These are phyloP conservation scores for Dioscorea dumetorum DNA, from an alignment of 106 monocot genomes.

Conservation along the genomic window DNA sequence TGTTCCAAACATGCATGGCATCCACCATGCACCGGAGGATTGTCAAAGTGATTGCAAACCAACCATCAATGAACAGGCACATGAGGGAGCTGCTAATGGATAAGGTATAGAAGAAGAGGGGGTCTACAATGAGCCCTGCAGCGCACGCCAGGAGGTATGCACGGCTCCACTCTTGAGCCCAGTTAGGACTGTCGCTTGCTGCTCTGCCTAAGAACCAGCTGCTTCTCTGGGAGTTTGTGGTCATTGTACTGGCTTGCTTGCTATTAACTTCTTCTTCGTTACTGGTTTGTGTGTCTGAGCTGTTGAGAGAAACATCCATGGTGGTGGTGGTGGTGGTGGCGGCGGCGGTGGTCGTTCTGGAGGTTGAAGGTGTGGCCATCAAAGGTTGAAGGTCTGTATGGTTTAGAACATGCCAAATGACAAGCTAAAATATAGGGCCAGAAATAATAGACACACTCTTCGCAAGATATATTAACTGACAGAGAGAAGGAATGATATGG, in stretches of 20 bases:
- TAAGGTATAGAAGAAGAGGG: slow-evolving; percentile 4
- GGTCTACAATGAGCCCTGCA: slow-evolving; percentile 6
- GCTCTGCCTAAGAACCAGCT: neutral
- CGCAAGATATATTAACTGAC: too few relatives aligned
- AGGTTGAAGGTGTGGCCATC: neutral
- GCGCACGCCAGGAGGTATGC: slow-evolving; percentile 2
- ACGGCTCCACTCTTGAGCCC: slow-evolving; percentile 6
- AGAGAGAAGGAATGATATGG: too few relatives aligned
- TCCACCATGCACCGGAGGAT: slow-evolving; percentile 10
- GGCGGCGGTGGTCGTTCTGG: neutral
- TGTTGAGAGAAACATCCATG: neutral
- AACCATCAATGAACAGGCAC: slow-evolving; percentile 5
- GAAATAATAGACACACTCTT: too few relatives aligned
- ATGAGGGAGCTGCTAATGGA: slow-evolving; percentile 1
- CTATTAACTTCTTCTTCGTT: neutral
- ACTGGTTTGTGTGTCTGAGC: neutral
- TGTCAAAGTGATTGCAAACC: slow-evolving; percentile 8
- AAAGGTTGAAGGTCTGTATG: neutral
- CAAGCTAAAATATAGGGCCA: neutral
- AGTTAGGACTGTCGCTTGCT: neutral
- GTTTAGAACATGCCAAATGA: neutral
- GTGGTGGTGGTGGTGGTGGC: neutral
- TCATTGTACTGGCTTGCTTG: neutral
- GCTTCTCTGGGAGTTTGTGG: neutral
- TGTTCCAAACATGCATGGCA: slow-evolving; percentile 4